Evolutionary conservation across 2,329 filamentous ascomycete species (phyloP).

Genomic region (Tolypocladium cylindrosporum): DNA sequence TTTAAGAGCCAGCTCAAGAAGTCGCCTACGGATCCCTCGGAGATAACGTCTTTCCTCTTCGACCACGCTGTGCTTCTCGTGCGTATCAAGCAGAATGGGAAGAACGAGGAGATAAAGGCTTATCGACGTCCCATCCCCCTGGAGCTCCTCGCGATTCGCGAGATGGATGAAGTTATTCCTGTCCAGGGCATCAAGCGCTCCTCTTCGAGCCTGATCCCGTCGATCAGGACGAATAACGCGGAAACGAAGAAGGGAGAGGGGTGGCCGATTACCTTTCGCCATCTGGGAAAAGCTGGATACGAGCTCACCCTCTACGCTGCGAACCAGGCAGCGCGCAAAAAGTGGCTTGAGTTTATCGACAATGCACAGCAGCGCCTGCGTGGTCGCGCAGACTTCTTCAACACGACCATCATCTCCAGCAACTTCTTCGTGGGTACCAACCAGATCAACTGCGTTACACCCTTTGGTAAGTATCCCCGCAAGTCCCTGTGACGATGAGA

Average conservation of each 20-base stretch:
- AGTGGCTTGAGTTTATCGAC: conserved; percentile 96
- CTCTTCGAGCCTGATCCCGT: conserved; percentile 70
- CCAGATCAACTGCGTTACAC: conserved; percentile 88
- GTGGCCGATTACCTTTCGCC: conserved; percentile 91
- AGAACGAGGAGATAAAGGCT: conserved; percentile 88
- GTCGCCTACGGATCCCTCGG: conserved; percentile 72
- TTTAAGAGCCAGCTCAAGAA: conserved; percentile 96
- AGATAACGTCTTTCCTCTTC: conserved; percentile 92
- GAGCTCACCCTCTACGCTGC: conserved; percentile 82
- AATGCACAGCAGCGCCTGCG: conserved; percentile 79
- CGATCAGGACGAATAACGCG: conserved; percentile 34
- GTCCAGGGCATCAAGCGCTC: conserved; percentile 73
- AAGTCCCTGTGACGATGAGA: background rate
- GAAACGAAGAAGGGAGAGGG: conserved; percentile 60
- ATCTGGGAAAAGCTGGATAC: conserved; percentile 92
- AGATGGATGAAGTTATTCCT: conserved; percentile 95
- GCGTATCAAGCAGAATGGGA: conserved; percentile 82
- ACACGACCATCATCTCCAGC: conserved; percentile 51
- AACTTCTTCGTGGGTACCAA: conserved; percentile 57
- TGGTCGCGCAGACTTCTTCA: conserved; percentile 86
- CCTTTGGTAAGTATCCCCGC: conserved; percentile 57
- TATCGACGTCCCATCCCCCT: conserved; percentile 90
- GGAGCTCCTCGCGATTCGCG: conserved; percentile 83
- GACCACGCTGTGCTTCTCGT: conserved; percentile 92
- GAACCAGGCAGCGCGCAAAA: conserved; percentile 77